phyloP scores from a whole-genome alignment of 306 rosid species.

The Mimosa bimucronata region DNA sequence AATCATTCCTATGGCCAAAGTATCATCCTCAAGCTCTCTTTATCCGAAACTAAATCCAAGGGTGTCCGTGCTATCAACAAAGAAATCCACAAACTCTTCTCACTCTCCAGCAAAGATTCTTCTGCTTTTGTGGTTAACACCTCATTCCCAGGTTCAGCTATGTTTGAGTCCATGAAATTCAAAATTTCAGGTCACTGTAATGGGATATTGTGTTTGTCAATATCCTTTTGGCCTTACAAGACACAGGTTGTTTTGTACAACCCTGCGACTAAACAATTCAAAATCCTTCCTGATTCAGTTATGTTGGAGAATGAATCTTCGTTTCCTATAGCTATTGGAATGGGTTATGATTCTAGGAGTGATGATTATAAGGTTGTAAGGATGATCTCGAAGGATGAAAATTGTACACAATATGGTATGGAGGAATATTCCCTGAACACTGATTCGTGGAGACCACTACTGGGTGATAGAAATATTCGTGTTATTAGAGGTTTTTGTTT shows the following conservation, averaged over 20 bases:
- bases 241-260: conserved; percentile 19
- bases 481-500: conserved; percentile 4
- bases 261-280: conserved; percentile 20
- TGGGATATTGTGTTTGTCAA: conserved; percentile 31
- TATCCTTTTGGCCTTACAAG: background rate
- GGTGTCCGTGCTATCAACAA: too few relatives aligned
- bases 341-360: conserved; percentile 30
- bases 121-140: background rate
- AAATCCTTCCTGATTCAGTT: conserved; percentile 8
- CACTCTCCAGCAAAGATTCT: background rate
- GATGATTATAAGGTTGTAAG: conserved; percentile 34
- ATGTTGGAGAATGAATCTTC: background rate
- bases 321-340: conserved; percentile 31
- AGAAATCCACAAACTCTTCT: background rate
- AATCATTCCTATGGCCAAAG: background rate
- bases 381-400: background rate
- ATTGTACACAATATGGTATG: background rate
- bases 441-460: conserved; percentile 21
- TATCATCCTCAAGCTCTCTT: conserved; percentile 22
- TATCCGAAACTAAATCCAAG: too few relatives aligned
- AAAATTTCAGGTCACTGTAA: conserved; percentile 21
- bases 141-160: background rate
- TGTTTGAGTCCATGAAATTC: background rate
- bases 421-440: conserved; percentile 29
- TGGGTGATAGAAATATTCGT: background rate